phyloP scores from a whole-genome alignment of 352 stramenopile species.

The Phytophthora citricola region DNA sequence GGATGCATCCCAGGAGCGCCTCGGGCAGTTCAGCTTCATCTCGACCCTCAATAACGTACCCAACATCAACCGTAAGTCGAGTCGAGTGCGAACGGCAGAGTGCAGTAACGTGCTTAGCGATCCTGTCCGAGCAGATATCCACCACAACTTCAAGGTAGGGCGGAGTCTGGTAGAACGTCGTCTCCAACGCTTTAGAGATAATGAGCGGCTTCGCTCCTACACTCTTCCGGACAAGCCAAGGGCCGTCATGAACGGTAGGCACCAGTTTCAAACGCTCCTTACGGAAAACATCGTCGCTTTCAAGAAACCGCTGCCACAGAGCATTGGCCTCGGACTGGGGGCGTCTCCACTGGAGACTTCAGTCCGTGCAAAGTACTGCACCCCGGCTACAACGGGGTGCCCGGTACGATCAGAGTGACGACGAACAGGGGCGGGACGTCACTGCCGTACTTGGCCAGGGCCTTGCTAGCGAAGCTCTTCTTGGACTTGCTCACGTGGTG shows the following conservation, averaged over 20 bases:
- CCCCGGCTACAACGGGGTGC: constrained; percentile 64
- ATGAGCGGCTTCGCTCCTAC: constrained; percentile 83
- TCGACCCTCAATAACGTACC: constrained; percentile 81
- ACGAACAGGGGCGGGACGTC: constrained; percentile 78
- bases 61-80: constrained; percentile 77
- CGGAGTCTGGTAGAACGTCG: constrained; percentile 64
- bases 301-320: constrained; percentile 72
- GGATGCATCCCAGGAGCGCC: constrained; percentile 77
- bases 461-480: constrained; percentile 75
- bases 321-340: constrained; percentile 37
- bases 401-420: constrained; percentile 77
- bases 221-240: constrained; percentile 85
- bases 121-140: constrained; percentile 76
- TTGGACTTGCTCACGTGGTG: constrained; percentile 70
- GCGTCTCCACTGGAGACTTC: constrained; percentile 21
- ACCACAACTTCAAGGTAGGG: constrained; percentile 81
- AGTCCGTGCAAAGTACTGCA: constrained; percentile 78
- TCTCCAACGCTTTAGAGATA: constrained; percentile 66
- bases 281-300: constrained; percentile 71
- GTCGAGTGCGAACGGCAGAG: constrained; percentile 76
- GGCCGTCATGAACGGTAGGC: constrained; percentile 74
- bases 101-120: constrained; percentile 81
- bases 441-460: constrained; percentile 66
- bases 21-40: constrained; percentile 77
- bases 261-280: constrained; percentile 85